These are phyloP conservation scores for Clavulina sp. DNA, from an alignment of 768 basidiomycete genomes.

Conservation along the genomic window DNA sequence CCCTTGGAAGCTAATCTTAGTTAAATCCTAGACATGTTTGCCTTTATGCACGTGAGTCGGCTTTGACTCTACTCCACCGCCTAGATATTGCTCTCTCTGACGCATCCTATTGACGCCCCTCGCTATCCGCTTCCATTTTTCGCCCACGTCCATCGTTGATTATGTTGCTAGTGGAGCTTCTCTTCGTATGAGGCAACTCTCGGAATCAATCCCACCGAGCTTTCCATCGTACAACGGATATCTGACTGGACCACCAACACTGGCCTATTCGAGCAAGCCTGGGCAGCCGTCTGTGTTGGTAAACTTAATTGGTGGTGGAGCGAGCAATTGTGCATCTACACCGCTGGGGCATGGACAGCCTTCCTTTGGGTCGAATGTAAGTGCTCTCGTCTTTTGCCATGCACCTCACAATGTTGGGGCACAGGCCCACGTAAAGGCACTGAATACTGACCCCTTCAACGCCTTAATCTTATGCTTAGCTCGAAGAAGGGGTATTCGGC, in stretches of 20 bases:
- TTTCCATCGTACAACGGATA: conserved; percentile 19
- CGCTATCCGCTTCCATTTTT: not conserved
- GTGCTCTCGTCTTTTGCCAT: conserved; percentile 3
- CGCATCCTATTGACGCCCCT: too few species aligned
- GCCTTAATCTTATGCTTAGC: not conserved
- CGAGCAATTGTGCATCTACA: conserved; percentile 43
- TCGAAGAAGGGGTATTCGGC: conserved; percentile 23
- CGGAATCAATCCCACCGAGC: conserved; percentile 3
- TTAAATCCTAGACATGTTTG: not conserved
- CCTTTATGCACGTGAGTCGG: conserved; percentile 24
- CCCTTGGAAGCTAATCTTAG: too few species aligned
- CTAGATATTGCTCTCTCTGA: not conserved
- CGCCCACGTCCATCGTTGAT: not conserved
- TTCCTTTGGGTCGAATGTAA: conserved; percentile 36
- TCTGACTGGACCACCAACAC: conserved; percentile 38
- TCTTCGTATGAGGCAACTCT: conserved; percentile 23
- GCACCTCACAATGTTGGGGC: not conserved
- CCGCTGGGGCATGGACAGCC: conserved; percentile 37
- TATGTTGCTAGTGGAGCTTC: conserved; percentile 36
- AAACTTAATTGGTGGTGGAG: conserved; percentile 53
- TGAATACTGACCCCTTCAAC: not conserved
- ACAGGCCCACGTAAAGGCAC: not conserved
- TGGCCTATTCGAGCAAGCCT: conserved; percentile 43
- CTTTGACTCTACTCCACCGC: conserved; percentile 22
- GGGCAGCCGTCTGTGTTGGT: conserved; percentile 28